Conservation (phyloP, 352 stramenopile species). For the Phytophthora agathidicida region DNA sequence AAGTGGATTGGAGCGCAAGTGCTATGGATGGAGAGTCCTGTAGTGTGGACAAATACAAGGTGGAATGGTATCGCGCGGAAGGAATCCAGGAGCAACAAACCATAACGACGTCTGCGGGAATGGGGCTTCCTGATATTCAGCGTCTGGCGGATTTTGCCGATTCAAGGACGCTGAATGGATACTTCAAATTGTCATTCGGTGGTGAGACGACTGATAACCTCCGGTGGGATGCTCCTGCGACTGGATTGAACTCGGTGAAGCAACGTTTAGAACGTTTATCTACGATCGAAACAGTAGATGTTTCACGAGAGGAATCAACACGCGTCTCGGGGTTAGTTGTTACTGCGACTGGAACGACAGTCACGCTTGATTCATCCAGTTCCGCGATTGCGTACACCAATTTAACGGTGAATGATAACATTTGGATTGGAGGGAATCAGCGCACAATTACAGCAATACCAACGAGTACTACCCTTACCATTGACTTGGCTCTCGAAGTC, state of each 20-base stretch:
- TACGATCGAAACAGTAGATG: conserved; percentile 67
- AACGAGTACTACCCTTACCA: conserved; percentile 18
- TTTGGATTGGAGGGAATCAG: conserved; percentile 68
- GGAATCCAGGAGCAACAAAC: conserved; percentile 68
- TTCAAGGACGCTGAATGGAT: conserved; percentile 59
- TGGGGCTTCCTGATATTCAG: conserved; percentile 75
- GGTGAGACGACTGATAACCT: conserved; percentile 75
- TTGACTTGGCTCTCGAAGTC: conserved; percentile 26
- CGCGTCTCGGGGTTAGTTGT: conserved; percentile 59
- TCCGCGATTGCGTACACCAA: conserved; percentile 22
- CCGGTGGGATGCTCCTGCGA: conserved; percentile 61
- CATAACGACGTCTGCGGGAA: conserved; percentile 74
- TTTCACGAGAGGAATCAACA: conserved; percentile 48
- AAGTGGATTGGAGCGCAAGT: conserved; percentile 55
- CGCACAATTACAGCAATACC: conserved; percentile 31
- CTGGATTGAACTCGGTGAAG: conserved; percentile 72
- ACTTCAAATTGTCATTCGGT: conserved; percentile 69
- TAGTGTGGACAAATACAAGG: conserved; percentile 67
- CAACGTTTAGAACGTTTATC: conserved; percentile 68
- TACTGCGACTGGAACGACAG: conserved; percentile 31
- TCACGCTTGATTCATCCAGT: conserved; percentile 48
- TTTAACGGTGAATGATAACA: conserved; percentile 31
- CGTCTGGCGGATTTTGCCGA: conserved; percentile 60
- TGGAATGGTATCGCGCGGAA: conserved; percentile 79
- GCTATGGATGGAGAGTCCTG: conserved; percentile 35